Conservation (phyloP, 768 basidiomycete species). For the Lactarius psammicola region DNA sequence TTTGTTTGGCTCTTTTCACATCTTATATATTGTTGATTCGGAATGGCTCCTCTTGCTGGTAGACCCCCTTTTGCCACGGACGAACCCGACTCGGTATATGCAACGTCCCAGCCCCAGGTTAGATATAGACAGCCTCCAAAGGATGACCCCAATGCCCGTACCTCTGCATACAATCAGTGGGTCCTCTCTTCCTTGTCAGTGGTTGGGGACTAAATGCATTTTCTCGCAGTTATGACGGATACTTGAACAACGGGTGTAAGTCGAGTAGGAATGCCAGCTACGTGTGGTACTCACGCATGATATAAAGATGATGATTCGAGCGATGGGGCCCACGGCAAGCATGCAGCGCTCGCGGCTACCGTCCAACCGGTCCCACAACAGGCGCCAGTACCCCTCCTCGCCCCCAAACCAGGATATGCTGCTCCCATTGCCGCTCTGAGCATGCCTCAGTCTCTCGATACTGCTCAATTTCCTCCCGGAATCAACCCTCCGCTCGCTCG, state of each 20-base stretch:
- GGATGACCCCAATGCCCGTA: conserved; percentile 50
- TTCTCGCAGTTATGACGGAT: conserved; percentile 58
- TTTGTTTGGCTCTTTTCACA: not conserved
- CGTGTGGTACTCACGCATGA: conserved; percentile 45
- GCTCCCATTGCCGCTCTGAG: conserved; percentile 66
- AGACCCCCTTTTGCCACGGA: conserved; percentile 68
- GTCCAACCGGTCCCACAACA: conserved; percentile 19
- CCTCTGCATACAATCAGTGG: conserved; percentile 69
- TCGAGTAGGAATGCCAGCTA: conserved; percentile 56
- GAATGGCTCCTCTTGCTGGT: conserved; percentile 48
- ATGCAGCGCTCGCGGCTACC: conserved; percentile 20
- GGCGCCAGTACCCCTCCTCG: conserved; percentile 50
- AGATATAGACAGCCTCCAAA: conserved; percentile 42
- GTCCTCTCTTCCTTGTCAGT: conserved; percentile 34
- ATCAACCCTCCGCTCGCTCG: conserved; percentile 31
- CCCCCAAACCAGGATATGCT: conserved; percentile 72
- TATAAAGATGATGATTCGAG: conserved; percentile 46
- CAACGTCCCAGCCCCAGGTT: conserved; percentile 44
- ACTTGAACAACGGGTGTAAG: conserved; percentile 48
- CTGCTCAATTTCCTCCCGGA: conserved; percentile 36
- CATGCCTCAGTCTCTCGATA: conserved; percentile 42
- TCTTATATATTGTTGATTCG: not conserved
- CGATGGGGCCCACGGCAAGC: conserved; percentile 39
- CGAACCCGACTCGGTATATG: conserved; percentile 61
- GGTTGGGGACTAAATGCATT: conserved; percentile 17